Evolutionary conservation across 768 basidiomycete genomes (phyloP), one percentile per base, ranked within the genome.

Genomic region (Mycena metata): DNA sequence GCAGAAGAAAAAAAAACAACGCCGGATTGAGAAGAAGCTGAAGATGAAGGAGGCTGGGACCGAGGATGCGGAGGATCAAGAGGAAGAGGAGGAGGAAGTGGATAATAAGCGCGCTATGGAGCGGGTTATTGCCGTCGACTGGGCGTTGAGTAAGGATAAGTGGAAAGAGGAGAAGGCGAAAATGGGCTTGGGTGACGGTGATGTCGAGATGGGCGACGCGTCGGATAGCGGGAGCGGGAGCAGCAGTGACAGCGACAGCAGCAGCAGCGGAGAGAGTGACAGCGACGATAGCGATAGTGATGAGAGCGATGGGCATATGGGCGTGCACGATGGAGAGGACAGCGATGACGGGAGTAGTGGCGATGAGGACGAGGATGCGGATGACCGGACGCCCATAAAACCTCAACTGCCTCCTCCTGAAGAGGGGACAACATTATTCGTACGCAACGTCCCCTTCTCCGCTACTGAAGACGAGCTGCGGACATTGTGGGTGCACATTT

Each of bases 401-500:
- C 89, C 94, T 51, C 81, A 88, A 73, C 83, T 96, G 26, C 96
- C 96, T 19, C 86, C 89, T 15, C 92, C 96, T 15, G 95, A 96
- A 69, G 86, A 90, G 6, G 97, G 96, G 21, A 95, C 91, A 7
- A 99, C 97, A 0, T 83, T 99, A 4, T 99, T 99, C 80, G 84
- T 99, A 36, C 91, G 97, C 52, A 99, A 99, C 75, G 83, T 99
- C 21, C 92, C 96, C 3, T 99, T 95, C 78, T 87, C 90, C 64
- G 94, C 95, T 1, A 97, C 95, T 0, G 96, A 99, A 69, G 96
- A 98, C 58, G 96, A 99, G 74, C 81, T 99, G 21, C 87, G 94
- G 60, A 87, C 88, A 30, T 77, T 98, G 95, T 96, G 76, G 67
- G 93, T 80, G 1, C 45, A 30, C 56, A 73, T 57, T 30, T 23